A percentile compares a stretch with the other conserved stretches of the same genome.
phyloP scores from a whole-genome alignment of 139 green algal species.

The Trebouxia sp. region DNA sequence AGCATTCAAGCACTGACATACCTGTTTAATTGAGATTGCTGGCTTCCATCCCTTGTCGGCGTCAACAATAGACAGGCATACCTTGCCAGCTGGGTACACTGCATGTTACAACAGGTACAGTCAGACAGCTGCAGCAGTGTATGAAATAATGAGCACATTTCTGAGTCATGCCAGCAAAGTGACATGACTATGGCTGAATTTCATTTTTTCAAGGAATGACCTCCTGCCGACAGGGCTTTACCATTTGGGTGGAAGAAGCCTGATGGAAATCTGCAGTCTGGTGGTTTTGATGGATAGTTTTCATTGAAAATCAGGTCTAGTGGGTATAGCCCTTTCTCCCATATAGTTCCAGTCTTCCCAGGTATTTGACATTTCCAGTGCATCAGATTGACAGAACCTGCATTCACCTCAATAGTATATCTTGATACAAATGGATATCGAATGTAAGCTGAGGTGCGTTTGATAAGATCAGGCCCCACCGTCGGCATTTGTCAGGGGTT shows the following conservation, averaged over 20 bases:
- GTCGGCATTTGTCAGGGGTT: background rate
- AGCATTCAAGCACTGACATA: background rate
- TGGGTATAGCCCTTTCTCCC: conserved; percentile 17
- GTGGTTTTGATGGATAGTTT: conserved; percentile 6
- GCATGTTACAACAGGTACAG: background rate
- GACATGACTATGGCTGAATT: no score
- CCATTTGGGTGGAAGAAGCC: conserved; percentile 23
- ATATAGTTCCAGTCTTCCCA: conserved; percentile 1
- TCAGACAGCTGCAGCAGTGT: background rate
- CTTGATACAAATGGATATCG: no score
- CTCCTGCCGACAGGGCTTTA: no score
- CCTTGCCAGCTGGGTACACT: conserved; percentile 6
- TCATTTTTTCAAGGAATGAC: no score
- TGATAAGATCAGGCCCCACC: background rate
- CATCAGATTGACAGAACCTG: conserved; percentile 14
- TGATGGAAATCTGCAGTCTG: conserved; percentile 2
- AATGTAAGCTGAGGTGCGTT: no score
- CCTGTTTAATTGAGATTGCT: conserved; percentile 15
- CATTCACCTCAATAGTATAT: no score
- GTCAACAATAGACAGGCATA: conserved; percentile 21
- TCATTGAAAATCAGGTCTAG: conserved; percentile 11
- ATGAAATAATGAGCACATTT: no score
- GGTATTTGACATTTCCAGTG: conserved; percentile 11
- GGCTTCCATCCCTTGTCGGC: background rate
- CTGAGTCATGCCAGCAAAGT: no score